Evolutionary conservation across 2,329 filamentous ascomycete genomes (phyloP).

Genomic region (Colletotrichum camelliae): DNA sequence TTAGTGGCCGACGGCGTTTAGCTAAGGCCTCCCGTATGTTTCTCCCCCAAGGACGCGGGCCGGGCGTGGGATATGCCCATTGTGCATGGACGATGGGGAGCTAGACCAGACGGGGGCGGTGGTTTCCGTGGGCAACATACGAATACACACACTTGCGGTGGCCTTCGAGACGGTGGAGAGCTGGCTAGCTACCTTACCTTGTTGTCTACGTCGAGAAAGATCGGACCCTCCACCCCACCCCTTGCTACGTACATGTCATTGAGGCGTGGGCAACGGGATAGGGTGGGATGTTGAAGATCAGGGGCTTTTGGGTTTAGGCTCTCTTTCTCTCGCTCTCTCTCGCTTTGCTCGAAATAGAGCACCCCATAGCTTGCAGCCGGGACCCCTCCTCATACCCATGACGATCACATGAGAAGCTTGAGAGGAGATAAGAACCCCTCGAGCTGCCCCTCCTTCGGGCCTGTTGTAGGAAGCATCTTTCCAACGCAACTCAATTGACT

Average conservation of each 20-base stretch:
- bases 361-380: background rate
- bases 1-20: background rate
- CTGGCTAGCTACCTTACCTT: background rate
- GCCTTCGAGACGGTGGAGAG: background rate
- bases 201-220: background rate
- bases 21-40: background rate
- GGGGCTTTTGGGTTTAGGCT: background rate
- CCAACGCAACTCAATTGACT: background rate
- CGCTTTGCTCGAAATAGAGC: background rate
- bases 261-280: background rate
- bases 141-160: background rate
- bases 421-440: slow-evolving; percentile 8
- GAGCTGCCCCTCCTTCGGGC: background rate
- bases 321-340: background rate
- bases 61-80: background rate
- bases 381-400: background rate
- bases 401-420: slow-evolving; percentile 11
- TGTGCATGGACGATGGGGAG: background rate
- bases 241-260: background rate
- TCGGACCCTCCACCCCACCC: background rate
- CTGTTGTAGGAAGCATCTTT: rapidly evolving
- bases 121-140: background rate
- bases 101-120: background rate
- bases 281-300: background rate
- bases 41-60: background rate